Evolutionary conservation across 306 rosid genomes (phyloP).

Genomic region (Prunus mume): DNA sequence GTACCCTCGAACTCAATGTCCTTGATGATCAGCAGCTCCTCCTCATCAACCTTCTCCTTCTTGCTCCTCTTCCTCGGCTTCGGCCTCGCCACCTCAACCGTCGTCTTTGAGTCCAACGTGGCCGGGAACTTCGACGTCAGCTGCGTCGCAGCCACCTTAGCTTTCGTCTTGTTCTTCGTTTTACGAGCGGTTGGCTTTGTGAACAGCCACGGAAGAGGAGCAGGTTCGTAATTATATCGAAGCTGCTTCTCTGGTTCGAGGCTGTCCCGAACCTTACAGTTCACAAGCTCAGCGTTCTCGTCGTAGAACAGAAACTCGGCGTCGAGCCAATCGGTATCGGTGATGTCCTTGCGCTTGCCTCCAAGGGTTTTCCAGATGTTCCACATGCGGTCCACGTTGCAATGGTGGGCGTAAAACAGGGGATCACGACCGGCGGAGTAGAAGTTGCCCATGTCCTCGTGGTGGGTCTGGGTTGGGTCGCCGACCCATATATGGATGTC

Average conservation of each 20-base stretch:
- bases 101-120: background rate
- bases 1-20: slow-evolving; percentile 17
- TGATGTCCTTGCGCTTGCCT: slow-evolving; percentile 37
- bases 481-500: slow-evolving; percentile 59
- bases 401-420: slow-evolving; percentile 56
- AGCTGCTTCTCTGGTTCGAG: slow-evolving; percentile 45
- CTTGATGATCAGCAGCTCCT: slow-evolving; percentile 48
- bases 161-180: slow-evolving; percentile 5
- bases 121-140: slow-evolving; percentile 2
- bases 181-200: slow-evolving; percentile 46
- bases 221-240: slow-evolving; percentile 65
- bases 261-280: slow-evolving; percentile 58
- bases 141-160: background rate
- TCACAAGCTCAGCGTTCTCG: slow-evolving; percentile 56
- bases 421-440: slow-evolving; percentile 77
- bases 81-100: slow-evolving; percentile 27
- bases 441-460: slow-evolving; percentile 73
- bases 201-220: slow-evolving; percentile 56
- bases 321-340: slow-evolving; percentile 58
- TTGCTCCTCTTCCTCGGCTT: slow-evolving; percentile 38
- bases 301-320: slow-evolving; percentile 66
- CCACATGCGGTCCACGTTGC: slow-evolving; percentile 78
- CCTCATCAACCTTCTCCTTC: slow-evolving; percentile 46
- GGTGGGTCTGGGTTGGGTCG: slow-evolving; percentile 32
- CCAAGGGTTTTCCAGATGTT: slow-evolving; percentile 59